Conservation (phyloP, 2,329 filamentous ascomycete genomes). For the Colletotrichum tofieldiae region DNA sequence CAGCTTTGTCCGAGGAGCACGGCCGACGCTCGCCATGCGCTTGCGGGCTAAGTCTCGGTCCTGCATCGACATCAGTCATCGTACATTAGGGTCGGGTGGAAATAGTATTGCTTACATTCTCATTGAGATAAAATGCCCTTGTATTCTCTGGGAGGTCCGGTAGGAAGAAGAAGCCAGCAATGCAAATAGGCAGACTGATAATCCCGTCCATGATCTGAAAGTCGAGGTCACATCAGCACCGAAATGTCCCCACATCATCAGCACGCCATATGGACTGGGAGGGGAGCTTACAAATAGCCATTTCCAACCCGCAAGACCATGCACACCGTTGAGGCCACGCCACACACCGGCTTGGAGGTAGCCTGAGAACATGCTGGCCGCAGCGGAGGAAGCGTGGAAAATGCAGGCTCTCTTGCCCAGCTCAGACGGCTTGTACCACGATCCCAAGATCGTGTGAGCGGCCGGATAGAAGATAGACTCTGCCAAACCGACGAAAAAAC, state of each 20-base stretch:
- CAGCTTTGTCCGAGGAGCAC: slow-evolving; percentile 67
- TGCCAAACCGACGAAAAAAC: slow-evolving; percentile 61
- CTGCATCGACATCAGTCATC: neutral
- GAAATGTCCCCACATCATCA: slow-evolving; percentile 1
- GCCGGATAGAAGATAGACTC: slow-evolving; percentile 53
- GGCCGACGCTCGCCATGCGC: slow-evolving; percentile 58
- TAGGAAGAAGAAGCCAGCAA: slow-evolving; percentile 58
- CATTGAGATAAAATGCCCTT: slow-evolving; percentile 48
- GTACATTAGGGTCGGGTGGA: too few relatives aligned
- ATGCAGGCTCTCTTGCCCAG: slow-evolving; percentile 67
- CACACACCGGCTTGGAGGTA: slow-evolving; percentile 71
- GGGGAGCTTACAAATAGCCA: slow-evolving; percentile 53
- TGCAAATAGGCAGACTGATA: slow-evolving; percentile 59
- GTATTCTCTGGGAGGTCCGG: slow-evolving; percentile 51
- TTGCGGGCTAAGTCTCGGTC: slow-evolving; percentile 30
- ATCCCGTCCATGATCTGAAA: slow-evolving; percentile 58
- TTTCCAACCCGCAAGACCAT: slow-evolving; percentile 57
- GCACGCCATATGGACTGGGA: slow-evolving; percentile 7
- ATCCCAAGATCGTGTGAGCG: slow-evolving; percentile 56
- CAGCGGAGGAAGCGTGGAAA: slow-evolving; percentile 65
- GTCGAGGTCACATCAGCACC: neutral
- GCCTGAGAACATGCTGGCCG: slow-evolving; percentile 70
- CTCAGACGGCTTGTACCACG: slow-evolving; percentile 56
- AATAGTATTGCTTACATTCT: neutral
- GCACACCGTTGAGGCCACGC: slow-evolving; percentile 62